Base-by-base conservation (phyloP, 345 rosid species). In the Syzygium grande region DNA sequence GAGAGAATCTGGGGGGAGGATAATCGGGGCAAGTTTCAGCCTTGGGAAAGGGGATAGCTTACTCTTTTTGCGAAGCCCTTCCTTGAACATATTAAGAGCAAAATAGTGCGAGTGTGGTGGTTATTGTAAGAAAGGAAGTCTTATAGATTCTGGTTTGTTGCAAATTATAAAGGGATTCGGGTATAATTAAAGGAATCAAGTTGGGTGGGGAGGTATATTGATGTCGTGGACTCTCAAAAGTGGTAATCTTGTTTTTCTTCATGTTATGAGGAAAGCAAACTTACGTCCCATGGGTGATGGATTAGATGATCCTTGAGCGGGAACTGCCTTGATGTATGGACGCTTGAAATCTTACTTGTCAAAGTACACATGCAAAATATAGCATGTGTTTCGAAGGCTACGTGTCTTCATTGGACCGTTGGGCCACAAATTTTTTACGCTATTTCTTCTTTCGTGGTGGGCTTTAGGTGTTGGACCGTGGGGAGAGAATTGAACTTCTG, bases 401-500 rank as follows among this genome's bases (percentile, higher is more conserved):
- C 25, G 11, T 19, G 83, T 73, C 14, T 73, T 73, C 27, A 73
- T 41, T 9, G 83, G 49, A 73, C 27, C 7, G 3, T 34, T 73
- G 80, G 46, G 80, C 46, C 80, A 19, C 34, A 73, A n/a, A n/a
- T 34, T 34, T 73, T 73, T 73, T 13, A 73, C 38, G 25, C 83
- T 73, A 38, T 34, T 73, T 38, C 14, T 38, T 73, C 49, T 73
- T 73, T 19, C 14, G 2, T 38, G 27, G 34, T 19, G 83, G 49
- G 38, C 27, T 73, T 86, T 91, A 97, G 99, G 99, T 98, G 86
- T 91, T 98, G 93, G 98, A 96, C 91, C 97, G 97, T 68, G 99
- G 99, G 86, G 99, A 97, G 93, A 98, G 89, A 91, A 95, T 98
- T 61, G 99, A 98, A 89, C 98, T 98, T 86, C 93, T 97, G 84